Base-by-base conservation (phyloP, 306 rosid species). In the Neltuma alba region DNA sequence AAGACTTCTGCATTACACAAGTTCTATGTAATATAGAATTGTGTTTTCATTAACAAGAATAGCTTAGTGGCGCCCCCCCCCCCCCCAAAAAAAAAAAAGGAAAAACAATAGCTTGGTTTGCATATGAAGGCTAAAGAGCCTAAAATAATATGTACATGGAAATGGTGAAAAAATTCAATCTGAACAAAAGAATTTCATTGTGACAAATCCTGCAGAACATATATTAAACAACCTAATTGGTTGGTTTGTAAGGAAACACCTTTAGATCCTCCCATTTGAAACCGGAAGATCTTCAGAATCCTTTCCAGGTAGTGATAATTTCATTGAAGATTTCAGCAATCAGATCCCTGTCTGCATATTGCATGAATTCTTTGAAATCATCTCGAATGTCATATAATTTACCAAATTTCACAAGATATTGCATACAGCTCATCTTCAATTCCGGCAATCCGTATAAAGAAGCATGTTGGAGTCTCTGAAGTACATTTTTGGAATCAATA, bases 341-440 rank as follows among this genome's bases (percentile, higher is more conserved):
- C 67, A 92, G 76, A 50, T 85, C 94, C 74, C 97, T 84, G 13
- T 92, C 97, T 31, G 90, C 92, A 25, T 62, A 72, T 8, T 85
- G 84, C 87, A 92, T 77, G 84, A 92, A 92, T 48, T 78, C 83
- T 71, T 61, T 72, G 72, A 92, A 87, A 77, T 92, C 94, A 18
- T 88, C 90, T 5, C 80, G 66, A 41, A 92, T 83, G 79, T 92
- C 90, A 34, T 63, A 89, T 47, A 94, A 79, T 87, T 90, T 92
- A 38, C 97, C 96, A 64, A 94, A 92, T 66, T 89, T 94, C 28
- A 94, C 92, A 38, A 94, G 97, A 77, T 92, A 94, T 68, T 80
- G 61, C 88, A 90, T 79, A 67, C 97, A 94, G 60, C 87, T 87
- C 38, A 37, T 82, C 88, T 94, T 94, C 82, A 92, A 66, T 45